phyloP scores from a whole-genome alignment of 306 rosid genomes.

The Acacia melanoxylon region DNA sequence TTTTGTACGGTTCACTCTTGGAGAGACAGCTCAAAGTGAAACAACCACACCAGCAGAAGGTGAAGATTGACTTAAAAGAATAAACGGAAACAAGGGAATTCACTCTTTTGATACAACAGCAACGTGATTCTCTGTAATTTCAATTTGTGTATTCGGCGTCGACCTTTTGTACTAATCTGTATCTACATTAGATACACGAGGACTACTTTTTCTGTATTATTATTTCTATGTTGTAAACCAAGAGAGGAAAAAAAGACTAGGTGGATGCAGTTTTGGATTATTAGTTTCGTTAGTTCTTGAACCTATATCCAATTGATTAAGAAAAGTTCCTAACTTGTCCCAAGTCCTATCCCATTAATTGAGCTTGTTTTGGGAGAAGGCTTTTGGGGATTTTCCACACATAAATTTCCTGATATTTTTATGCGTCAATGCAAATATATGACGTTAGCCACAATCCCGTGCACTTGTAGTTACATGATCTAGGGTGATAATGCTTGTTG shows the following conservation, averaged over 20 bases:
- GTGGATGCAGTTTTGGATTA: constrained; percentile 48
- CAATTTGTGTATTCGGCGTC: constrained; percentile 40
- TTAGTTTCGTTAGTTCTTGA: constrained; percentile 15
- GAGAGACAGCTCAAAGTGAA: constrained; percentile 57
- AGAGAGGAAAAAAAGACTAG: constrained; percentile 13
- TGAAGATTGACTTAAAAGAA: constrained; percentile 16
- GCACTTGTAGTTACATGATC: too few relatives aligned
- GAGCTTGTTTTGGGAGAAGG: neutral
- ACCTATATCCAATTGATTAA: neutral
- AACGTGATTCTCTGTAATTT: constrained; percentile 37
- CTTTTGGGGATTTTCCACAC: neutral
- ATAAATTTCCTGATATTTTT: neutral
- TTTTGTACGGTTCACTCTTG: constrained; percentile 82
- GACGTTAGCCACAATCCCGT: too few relatives aligned
- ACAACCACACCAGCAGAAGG: constrained; percentile 35
- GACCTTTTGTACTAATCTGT: constrained; percentile 38
- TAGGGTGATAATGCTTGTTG: too few relatives aligned
- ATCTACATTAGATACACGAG: constrained; percentile 46
- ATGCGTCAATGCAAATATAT: too few relatives aligned
- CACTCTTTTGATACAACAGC: constrained; percentile 35
- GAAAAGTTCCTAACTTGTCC: neutral
- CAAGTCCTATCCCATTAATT: neutral
- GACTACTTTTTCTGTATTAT: constrained; percentile 33
- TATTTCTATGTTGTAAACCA: constrained; percentile 35
- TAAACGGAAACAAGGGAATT: constrained; percentile 9